Evolutionary conservation across 2,329 filamentous ascomycete species (phyloP), one percentile per base, ranked within the genome.

Genomic region (Verticillium zaregamsianum): DNA sequence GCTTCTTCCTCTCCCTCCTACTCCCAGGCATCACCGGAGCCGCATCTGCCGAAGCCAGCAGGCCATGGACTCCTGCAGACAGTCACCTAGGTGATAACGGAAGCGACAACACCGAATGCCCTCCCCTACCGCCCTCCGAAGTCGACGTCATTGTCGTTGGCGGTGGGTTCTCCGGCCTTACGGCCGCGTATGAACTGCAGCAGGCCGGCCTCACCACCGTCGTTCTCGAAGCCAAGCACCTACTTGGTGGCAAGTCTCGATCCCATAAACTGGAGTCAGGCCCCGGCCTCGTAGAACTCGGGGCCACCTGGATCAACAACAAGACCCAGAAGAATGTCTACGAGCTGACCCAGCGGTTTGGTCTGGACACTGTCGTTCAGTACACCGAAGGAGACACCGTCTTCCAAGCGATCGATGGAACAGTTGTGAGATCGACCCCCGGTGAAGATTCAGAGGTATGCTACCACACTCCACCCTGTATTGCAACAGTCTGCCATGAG

Each of bases 301-400:
- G 65, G 4, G 62, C 62, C 3, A 66, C 62, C 4, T 65, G 64
- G 63, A 66, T 66, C 57, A 66, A 66, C 49, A 60, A 63, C 7
- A 58, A 52, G 11, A 64, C 64, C 1, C 65, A 65, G 57, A 59
- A 64, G 3, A 28, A 57, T n/a, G 40, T 57, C 3, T 64, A 60
- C 8, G 59, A 39, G 7, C 7, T 63, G 1, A 59, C 40, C 7
- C 17, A 66, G 35, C 5, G 59, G 17, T 65, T 65, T 23, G 65
- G 59, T 3, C 33, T 65, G 8, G 62, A 66, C 5, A 62, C 58
- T 4, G 56, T 59, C 2, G 60, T 59, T 28, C 65, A 66, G 56
- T 64, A 61, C 39, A 57, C 37, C 8, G 32, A 59, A 5, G 65
- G 65, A 3, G 57, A 62, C 2, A 23, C 49, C 8, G 25, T 66